Evolutionary conservation across 1,139 yeast species (phyloP), one percentile per base, ranked within the genome.

Genomic region (Geotrichum aggregatum): DNA sequence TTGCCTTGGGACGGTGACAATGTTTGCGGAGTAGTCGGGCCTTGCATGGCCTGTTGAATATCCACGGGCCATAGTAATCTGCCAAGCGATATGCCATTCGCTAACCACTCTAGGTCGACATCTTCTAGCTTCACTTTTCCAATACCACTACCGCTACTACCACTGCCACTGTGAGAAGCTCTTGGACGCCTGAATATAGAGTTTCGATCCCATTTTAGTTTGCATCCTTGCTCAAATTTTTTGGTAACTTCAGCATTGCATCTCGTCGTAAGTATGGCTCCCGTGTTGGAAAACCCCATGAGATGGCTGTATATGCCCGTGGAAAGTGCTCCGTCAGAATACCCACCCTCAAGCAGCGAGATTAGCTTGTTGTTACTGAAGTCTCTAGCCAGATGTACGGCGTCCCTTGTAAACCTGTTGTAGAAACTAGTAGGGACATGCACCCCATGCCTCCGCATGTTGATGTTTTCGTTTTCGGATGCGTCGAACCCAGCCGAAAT

Each of bases 401-500:
- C 83, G 64, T 87, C 96, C 44, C 76, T 76, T 2, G 95, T 84
- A 62, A 87, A 87, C 38, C 76, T 76, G 22, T 87, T 77, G 66
- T 84, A 87, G 66, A 87, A 87, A 26, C 84, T 78, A 0, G 95
- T 86, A 3, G 96, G 96, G 3, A 87, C 91, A 59, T 84, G 83
- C 33, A 84, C 87, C 0, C 83, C 83, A 64, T 87, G 96, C 55
- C 96, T 74, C 68, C 87, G 95, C 96, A 87, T 87, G 54, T 83
- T 80, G 19, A 81, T 80, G 55, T 83, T 83, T 64, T 87, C 96
- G 65, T 80, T 83, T 65, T 87, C 96, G 28, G 88, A 83, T 1
- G 95, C 95, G 69, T 87, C 96, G 66, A 87, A 87, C 2, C 96
- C 96, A 0, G 96, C 92, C 41, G 94, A 84, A 1, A 87, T 75